These are phyloP conservation scores for Trametes sanguinea DNA, from an alignment of 768 basidiomycete genomes.

Conservation along the genomic window DNA sequence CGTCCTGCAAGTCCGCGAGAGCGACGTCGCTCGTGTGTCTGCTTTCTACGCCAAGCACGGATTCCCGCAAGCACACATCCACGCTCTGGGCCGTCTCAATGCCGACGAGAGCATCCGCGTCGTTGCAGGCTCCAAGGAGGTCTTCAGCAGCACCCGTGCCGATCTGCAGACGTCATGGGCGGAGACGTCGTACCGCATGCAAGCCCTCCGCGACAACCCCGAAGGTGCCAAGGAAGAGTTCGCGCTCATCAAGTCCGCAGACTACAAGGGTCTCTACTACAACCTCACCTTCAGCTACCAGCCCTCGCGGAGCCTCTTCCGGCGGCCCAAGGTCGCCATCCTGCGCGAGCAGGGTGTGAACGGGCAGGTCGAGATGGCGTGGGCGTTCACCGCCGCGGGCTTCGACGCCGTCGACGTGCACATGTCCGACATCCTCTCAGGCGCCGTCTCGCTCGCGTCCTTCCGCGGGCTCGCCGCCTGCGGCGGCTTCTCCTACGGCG, in stretches of 20 bases:
- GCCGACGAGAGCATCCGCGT: constrained; percentile 66
- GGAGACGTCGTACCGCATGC: constrained; percentile 94
- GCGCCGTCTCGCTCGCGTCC: constrained; percentile 54
- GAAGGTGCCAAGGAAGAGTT: constrained; percentile 80
- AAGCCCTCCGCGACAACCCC: constrained; percentile 83
- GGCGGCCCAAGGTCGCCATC: constrained; percentile 88
- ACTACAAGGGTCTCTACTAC: constrained; percentile 69
- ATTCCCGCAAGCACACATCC: constrained; percentile 77
- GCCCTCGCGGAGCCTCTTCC: constrained; percentile 39
- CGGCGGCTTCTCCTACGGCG: constrained; percentile 98
- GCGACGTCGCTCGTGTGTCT: constrained; percentile 55
- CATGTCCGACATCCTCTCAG: constrained; percentile 93
- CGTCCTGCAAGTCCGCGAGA: constrained; percentile 79
- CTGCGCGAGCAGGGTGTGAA: constrained; percentile 98
- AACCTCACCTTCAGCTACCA: constrained; percentile 60
- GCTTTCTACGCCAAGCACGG: constrained; percentile 65
- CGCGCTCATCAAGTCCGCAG: constrained; percentile 63
- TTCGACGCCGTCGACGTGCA: constrained; percentile 97
- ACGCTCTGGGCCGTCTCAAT: constrained; percentile 71
- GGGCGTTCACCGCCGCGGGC: constrained; percentile 92
- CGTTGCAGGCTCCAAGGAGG: constrained; percentile 44
- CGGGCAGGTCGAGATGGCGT: constrained; percentile 98
- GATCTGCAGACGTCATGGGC: constrained; percentile 87
- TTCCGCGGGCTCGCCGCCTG: constrained; percentile 95
- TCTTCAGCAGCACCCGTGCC: constrained; percentile 69